Evolutionary conservation across 163 green algal species (phyloP).

Genomic region (Chlorella variabilis): DNA sequence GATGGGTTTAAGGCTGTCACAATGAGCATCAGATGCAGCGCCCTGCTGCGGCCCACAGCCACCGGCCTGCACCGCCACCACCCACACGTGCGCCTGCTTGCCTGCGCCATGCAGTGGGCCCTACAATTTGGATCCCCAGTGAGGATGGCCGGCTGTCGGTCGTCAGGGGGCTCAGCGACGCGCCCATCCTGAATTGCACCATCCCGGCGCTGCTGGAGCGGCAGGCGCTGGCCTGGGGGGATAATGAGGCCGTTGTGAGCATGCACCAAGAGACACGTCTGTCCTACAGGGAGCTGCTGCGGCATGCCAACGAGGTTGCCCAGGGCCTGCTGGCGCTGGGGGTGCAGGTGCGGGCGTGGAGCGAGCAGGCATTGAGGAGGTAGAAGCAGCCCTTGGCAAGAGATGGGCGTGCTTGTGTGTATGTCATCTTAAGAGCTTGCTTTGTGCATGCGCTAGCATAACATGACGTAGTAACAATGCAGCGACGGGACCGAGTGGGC

Average conservation of each 20-base stretch:
- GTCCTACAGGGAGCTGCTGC: conserved; percentile 34
- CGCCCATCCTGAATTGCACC: conserved; percentile 10
- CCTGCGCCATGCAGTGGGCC: too few species aligned
- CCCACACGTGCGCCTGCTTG: too few species aligned
- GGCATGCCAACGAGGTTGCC: not conserved
- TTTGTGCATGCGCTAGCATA: not conserved
- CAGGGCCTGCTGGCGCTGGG: conserved; percentile 38
- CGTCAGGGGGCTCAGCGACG: conserved; percentile 15
- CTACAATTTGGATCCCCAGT: too few species aligned
- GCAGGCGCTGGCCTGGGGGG: not conserved
- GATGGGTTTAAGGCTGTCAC: too few species aligned
- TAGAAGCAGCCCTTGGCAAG: not conserved
- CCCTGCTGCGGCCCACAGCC: too few species aligned
- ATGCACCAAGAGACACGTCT: conserved; percentile 25
- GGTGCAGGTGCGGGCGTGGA: conserved; percentile 12
- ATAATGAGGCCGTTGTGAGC: conserved; percentile 32
- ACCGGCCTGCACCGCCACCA: too few species aligned
- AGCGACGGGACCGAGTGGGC: conserved; percentile 34
- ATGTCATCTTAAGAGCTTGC: too few species aligned
- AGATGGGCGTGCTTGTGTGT: not conserved
- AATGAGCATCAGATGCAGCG: too few species aligned
- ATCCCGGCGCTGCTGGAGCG: conserved; percentile 15
- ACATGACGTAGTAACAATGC: not conserved
- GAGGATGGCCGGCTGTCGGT: too few species aligned
- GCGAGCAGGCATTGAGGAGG: not conserved